Conservation (phyloP, 805 yeast species). For the Saccharomycopsis guyanensis region DNA sequence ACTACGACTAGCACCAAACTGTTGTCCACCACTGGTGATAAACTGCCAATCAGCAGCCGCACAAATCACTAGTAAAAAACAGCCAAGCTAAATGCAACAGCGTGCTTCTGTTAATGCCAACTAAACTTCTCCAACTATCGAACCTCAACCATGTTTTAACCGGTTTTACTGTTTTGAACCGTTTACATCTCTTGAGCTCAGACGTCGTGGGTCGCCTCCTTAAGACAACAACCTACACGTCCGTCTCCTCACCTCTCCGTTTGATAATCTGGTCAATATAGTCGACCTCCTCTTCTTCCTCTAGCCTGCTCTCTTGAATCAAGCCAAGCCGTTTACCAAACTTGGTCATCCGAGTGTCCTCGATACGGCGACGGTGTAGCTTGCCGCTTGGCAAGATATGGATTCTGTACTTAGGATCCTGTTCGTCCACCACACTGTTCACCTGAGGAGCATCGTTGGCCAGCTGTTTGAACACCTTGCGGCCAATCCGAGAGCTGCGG, state of each 20-base stretch:
- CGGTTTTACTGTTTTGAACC: no score
- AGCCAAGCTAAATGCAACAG: no score
- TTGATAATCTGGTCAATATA: slow-evolving; percentile 10
- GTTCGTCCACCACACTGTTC: slow-evolving; percentile 22
- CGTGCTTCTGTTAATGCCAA: no score
- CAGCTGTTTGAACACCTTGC: slow-evolving; percentile 21
- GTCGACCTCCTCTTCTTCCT: slow-evolving; percentile 14
- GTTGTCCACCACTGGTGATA: no score
- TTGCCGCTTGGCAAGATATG: slow-evolving; percentile 75
- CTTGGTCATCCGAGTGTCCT: slow-evolving; percentile 26
- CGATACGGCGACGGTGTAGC: slow-evolving; percentile 37
- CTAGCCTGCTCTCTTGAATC: slow-evolving; percentile 21
- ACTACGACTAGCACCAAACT: no score
- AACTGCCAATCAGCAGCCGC: no score
- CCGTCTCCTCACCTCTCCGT: not conserved
- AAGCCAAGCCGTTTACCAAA: slow-evolving; percentile 35
- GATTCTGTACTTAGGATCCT: slow-evolving; percentile 34
- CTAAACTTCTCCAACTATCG: no score
- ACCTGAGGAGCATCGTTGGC: slow-evolving; percentile 16
- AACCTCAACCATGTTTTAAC: no score
- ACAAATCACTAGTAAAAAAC: no score
- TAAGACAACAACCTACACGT: no score
- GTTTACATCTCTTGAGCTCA: no score
- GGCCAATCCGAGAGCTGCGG: slow-evolving; percentile 25
- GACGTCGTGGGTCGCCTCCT: no score